Base-by-base conservation (phyloP, 306 rosid species). In the Vachellia collinsii region DNA sequence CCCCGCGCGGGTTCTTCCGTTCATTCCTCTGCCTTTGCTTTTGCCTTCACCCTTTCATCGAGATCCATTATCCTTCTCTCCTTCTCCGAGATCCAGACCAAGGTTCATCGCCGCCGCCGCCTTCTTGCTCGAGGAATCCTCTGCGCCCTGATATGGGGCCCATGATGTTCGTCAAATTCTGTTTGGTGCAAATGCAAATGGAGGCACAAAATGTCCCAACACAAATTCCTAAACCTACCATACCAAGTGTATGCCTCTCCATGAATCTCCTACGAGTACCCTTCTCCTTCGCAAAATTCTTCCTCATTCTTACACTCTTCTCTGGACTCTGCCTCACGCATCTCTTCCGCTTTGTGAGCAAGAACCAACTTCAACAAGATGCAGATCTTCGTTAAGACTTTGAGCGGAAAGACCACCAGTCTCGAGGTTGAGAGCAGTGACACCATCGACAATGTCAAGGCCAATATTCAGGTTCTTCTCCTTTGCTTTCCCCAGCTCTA, bases 361-460 rank as follows among this genome's bases (percentile, higher is more conserved):
- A 64, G 42, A 34, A 36, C 1, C 12, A 17, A 1, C 23, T 10
- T 0, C 44, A 7, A 7, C 44, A 7, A 65, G 44, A 65, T 36
- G 71, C 66, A 61, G 66, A 61, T 61, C 66, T 61, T 61, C 66
- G 66, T 61, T 0, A 61, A 61, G 66, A 61, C 66, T 61, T 61
- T 61, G 66, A 61, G 38, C 1, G 66, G 66, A 61, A 61, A 61
- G 66, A 61, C 66, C 66, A 61, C 25, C 66, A 61, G 47, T 65
- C 71, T 65, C 47, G 71, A 65, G 71, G 71, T 65, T 37, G 71
- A 65, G 71, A 65, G 71, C 41, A 65, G 71, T 65, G 71, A 65
- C 71, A 65, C 71, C 47, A 65, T 65, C 25, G 79, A 75, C 43
- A 75, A 75, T 42, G 79, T 75, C 79, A 75, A 75, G 53, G 70